Base-by-base conservation (phyloP, 768 basidiomycete genomes). In the Boletus subcaerulescens region DNA sequence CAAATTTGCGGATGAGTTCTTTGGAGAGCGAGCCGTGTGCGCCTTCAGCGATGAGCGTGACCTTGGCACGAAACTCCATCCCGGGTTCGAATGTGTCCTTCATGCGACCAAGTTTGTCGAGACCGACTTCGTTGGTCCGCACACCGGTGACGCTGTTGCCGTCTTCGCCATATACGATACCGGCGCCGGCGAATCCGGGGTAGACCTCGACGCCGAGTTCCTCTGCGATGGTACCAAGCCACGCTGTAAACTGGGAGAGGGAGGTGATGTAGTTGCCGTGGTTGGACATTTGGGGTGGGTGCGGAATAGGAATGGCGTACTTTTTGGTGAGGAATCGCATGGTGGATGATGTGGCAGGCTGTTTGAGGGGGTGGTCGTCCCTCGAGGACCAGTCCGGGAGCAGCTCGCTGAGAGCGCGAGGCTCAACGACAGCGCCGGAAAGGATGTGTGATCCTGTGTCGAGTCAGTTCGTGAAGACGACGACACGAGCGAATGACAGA, bases 251-350 rank as follows among this genome's bases (percentile, higher is more conserved):
- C 33, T 82, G 84, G 1, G 92, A 94, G 31, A 98, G 83, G 3
- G 93, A 96, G 39, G 91, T 75, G 66, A 98, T 86, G 70, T 92
- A 98, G 74, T 98, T 99, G 45, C 95, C 89, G 29, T 87, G 81
- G 77, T 97, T 97, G 64, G 78, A 76, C 97, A 99, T 99, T 71
- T 98, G 95, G 0, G 96, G 95, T 4, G 97, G 96, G 67, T 98
- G 95, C 0, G 93, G 97, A 45, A 98, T 83, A 13, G 92, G 93
- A 57, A 94, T 73, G 12, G 89, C 81, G 50, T 68, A 66, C 15
- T 77, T 83, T 18, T 76, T 56, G 12, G 95, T 94, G 58, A 99
- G 78, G 67, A 84, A 92, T 41, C 90, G 84, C 96, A 99, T 98
- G 12, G 77, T 72, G 22, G 87, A 89, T 26, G 82, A 84, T 0